phyloP scores from a whole-genome alignment of 108 stramenopile species.

The Discostella stelligeroides region DNA sequence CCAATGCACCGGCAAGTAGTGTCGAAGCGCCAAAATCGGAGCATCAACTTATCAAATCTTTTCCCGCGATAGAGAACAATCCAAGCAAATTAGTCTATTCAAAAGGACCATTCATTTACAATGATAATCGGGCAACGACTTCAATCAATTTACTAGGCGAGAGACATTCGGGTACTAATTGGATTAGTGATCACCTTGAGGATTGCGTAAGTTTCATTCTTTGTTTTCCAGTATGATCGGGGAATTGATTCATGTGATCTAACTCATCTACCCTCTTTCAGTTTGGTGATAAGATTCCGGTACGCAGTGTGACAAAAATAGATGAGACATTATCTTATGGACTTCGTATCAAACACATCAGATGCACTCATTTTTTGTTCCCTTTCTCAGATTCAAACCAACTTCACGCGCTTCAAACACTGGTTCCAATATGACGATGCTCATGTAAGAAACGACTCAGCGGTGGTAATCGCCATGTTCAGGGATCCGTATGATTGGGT shows the following conservation, averaged over 20 bases:
- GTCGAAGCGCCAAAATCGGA: background rate
- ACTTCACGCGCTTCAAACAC: constrained; percentile 39
- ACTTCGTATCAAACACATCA: background rate
- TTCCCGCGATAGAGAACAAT: background rate
- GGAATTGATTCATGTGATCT: no score
- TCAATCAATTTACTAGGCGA: constrained; percentile 46
- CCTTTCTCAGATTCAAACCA: constrained; percentile 9
- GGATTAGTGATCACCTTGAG: constrained; percentile 45
- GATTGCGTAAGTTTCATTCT: constrained; percentile 32
- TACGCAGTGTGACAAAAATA: background rate
- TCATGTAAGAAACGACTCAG: constrained; percentile 8
- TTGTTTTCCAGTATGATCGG: no score
- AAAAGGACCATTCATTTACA: constrained; percentile 12
- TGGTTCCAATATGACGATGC: constrained; percentile 45
- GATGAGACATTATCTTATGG: background rate
- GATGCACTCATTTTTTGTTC: no score
- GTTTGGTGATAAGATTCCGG: constrained; percentile 31
- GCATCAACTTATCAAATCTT: no score
- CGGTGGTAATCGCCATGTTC: constrained; percentile 41
- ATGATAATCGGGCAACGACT: constrained; percentile 3
- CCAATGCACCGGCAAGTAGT: background rate
- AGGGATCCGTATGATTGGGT: constrained; percentile 49
- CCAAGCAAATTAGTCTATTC: background rate
- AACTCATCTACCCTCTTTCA: background rate
- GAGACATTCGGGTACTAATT: constrained; percentile 47